phyloP scores from a whole-genome alignment of 1,139 yeast species.

The Insectozyma bohioensis region DNA sequence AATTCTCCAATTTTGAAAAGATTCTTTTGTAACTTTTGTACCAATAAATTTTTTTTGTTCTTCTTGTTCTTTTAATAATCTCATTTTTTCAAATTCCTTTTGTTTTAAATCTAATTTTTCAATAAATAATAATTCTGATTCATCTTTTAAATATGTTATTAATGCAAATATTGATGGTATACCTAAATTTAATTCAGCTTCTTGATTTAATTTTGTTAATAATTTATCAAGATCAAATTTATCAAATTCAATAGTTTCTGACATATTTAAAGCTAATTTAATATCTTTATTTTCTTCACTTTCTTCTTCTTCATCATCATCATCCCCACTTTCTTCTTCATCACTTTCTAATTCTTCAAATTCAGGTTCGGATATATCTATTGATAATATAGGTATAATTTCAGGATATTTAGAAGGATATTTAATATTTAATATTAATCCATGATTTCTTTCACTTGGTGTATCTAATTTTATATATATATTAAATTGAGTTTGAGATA shows the following conservation, averaged over 20 bases:
- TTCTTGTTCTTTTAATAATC: slow-evolving; percentile 58
- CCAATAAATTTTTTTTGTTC: slow-evolving; percentile 80
- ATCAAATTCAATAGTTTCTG: slow-evolving; percentile 56
- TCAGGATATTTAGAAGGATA: slow-evolving; percentile 77
- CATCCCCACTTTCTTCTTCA: slow-evolving; percentile 20
- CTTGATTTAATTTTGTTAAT: slow-evolving; percentile 44
- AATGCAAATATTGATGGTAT: slow-evolving; percentile 86
- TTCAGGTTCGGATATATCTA: slow-evolving; percentile 37
- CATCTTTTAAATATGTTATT: slow-evolving; percentile 74
- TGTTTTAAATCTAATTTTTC: slow-evolving; percentile 57
- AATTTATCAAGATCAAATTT: slow-evolving; percentile 45
- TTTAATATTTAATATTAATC: slow-evolving; percentile 52
- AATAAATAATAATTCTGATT: slow-evolving; percentile 66
- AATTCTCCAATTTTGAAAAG: slow-evolving; percentile 68
- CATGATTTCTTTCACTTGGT: slow-evolving; percentile 51
- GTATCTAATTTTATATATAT: slow-evolving; percentile 60
- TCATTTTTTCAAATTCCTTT: slow-evolving; percentile 54
- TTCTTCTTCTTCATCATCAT: slow-evolving; percentile 41
- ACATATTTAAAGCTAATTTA: slow-evolving; percentile 29
- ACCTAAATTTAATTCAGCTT: slow-evolving; percentile 78
- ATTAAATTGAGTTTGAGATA: slow-evolving; percentile 45
- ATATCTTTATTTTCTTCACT: slow-evolving; percentile 15
- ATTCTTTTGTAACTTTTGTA: slow-evolving; percentile 74
- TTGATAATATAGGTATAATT: slow-evolving; percentile 54
- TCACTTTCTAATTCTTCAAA: slow-evolving; percentile 37